These are phyloP conservation scores for Diophrys sp. DNA, from an alignment of 73 alveolate genomes.

Conservation along the genomic window DNA sequence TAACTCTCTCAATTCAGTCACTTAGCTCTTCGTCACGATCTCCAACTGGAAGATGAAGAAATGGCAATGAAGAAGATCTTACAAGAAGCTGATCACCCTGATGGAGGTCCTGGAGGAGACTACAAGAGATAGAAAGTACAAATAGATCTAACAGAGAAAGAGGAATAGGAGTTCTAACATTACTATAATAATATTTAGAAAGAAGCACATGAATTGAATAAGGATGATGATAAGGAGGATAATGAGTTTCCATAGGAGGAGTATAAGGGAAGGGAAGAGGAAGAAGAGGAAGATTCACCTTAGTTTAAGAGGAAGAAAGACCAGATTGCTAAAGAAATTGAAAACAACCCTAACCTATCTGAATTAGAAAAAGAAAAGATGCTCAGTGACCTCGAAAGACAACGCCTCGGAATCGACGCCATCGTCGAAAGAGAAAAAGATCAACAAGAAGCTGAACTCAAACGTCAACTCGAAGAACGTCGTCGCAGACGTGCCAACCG, in stretches of 20 bases:
- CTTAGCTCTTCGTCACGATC: conserved; percentile 30
- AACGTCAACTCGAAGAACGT: conserved; percentile 31
- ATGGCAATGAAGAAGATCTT: not conserved
- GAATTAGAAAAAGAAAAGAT: conserved; percentile 41
- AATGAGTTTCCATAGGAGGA: conserved; percentile 1
- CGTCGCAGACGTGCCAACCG: not conserved
- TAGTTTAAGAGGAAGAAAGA: conserved; percentile 13
- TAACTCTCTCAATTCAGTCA: conserved; percentile 22
- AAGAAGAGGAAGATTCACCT: not conserved
- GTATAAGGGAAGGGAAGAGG: conserved; percentile 3
- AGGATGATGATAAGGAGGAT: conserved; percentile 14
- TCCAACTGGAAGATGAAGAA: conserved; percentile 14
- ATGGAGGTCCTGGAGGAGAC: conserved; percentile 22
- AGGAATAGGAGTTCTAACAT: not conserved
- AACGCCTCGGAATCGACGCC: conserved; percentile 28
- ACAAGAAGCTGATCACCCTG: not conserved
- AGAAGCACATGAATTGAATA: conserved; percentile 9
- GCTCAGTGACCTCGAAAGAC: conserved; percentile 26
- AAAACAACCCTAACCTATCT: conserved; percentile 27
- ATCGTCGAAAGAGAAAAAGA: conserved; percentile 28
- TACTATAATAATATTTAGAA: not conserved
- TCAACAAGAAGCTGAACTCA: conserved; percentile 19
- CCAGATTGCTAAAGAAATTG: conserved; percentile 24
- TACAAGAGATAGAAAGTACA: not conserved
- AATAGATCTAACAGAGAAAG: conserved; percentile 8